These are phyloP conservation scores for Protomyces macrosporus DNA, from an alignment of 1,139 yeast genomes.

Conservation along the genomic window DNA sequence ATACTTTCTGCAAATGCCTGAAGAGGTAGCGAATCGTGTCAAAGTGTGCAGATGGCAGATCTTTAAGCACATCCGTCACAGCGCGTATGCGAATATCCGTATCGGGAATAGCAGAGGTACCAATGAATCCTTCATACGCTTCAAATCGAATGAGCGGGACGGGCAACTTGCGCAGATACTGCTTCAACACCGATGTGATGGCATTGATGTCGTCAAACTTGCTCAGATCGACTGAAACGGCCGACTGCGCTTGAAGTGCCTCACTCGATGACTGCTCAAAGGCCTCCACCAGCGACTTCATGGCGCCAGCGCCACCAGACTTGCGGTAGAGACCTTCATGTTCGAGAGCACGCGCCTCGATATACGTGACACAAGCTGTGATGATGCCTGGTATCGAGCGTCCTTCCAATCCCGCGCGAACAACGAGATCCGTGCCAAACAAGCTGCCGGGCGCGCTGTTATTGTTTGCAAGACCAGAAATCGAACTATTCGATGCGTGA, in stretches of 20 bases:
- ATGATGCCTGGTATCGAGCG: conserved; percentile 64
- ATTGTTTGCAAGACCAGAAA: not conserved
- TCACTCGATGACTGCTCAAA: conserved; percentile 37
- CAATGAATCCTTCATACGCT: conserved; percentile 61
- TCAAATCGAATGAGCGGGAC: conserved; percentile 75
- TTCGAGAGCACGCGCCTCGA: conserved; percentile 66
- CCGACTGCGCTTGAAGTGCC: not conserved
- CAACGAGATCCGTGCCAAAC: conserved; percentile 43
- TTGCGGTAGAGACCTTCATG: conserved; percentile 86
- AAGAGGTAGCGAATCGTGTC: conserved; percentile 54
- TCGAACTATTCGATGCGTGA: not conserved
- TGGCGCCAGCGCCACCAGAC: conserved; percentile 79
- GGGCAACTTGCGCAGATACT: conserved; percentile 78
- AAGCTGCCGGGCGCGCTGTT: not conserved
- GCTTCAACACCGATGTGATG: conserved; percentile 76
- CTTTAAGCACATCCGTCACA: conserved; percentile 40
- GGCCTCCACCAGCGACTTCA: conserved; percentile 48
- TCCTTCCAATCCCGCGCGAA: conserved; percentile 57
- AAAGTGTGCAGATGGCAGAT: conserved; percentile 65
- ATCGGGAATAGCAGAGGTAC: conserved; percentile 31
- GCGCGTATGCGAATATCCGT: conserved; percentile 37
- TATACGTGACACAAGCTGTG: conserved; percentile 67
- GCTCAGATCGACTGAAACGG: conserved; percentile 9
- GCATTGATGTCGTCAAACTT: conserved; percentile 72
- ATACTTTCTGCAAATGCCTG: conserved; percentile 49